phyloP scores from a whole-genome alignment of 768 basidiomycete genomes.

The Cantharellus anzutake region DNA sequence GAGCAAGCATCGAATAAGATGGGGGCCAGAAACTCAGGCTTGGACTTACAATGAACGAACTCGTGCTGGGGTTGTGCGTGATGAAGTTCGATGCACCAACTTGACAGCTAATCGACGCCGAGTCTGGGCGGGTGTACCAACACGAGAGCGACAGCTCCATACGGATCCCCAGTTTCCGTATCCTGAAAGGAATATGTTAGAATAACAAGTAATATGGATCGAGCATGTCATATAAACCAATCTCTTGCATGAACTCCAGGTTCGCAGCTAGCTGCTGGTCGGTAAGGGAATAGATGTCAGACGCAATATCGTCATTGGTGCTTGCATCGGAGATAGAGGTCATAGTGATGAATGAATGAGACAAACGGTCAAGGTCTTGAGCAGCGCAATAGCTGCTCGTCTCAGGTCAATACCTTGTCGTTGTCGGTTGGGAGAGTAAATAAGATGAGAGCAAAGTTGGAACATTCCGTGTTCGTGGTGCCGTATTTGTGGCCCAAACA shows the following conservation, averaged over 20 bases:
- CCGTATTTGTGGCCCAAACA: no score
- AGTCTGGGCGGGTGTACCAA: conserved; percentile 9
- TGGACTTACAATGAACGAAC: conserved; percentile 62
- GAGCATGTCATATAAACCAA: not conserved
- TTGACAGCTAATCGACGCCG: conserved; percentile 64
- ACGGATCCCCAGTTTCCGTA: conserved; percentile 90
- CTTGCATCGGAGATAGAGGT: not conserved
- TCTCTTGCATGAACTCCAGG: conserved; percentile 7
- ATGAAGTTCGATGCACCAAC: conserved; percentile 70
- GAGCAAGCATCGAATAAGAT: not conserved
- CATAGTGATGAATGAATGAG: not conserved
- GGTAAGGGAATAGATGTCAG: conserved; percentile 7
- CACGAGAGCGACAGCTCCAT: conserved; percentile 25
- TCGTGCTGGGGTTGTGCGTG: conserved; percentile 67
- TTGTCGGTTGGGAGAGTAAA: no score
- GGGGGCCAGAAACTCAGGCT: not conserved
- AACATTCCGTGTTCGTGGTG: no score
- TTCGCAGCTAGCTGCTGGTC: conserved; percentile 6
- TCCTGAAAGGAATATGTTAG: conserved; percentile 37
- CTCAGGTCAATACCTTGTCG: no score
- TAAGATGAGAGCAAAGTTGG: no score
- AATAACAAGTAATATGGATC: not conserved
- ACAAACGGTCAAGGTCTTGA: no score
- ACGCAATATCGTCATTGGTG: not conserved
- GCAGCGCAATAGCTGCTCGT: no score